Evolutionary conservation across 1,284 basidiomycete species (phyloP).

Genomic region (Peniophora sp.): DNA sequence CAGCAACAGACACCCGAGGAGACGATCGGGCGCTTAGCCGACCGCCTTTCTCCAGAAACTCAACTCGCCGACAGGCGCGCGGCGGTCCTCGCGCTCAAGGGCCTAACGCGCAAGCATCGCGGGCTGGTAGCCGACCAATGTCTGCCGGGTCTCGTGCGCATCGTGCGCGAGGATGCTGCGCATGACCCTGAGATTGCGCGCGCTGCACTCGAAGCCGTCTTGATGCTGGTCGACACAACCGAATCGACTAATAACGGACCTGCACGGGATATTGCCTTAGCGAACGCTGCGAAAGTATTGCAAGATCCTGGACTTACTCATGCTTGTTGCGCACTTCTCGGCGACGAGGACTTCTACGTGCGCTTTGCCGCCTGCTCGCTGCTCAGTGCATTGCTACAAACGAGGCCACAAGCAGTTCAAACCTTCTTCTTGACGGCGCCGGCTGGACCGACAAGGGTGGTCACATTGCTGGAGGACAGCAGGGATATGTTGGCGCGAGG

Average conservation of each 20-base stretch:
- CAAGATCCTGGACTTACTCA: conserved; percentile 68
- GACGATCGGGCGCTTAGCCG: conserved; percentile 82
- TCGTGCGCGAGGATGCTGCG: conserved; percentile 80
- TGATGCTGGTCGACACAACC: conserved; percentile 66
- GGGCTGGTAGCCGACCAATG: conserved; percentile 77
- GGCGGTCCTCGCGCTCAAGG: conserved; percentile 87
- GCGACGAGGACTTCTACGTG: conserved; percentile 74
- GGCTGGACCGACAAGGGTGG: conserved; percentile 64
- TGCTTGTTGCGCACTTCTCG: conserved; percentile 73
- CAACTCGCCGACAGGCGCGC: conserved; percentile 87
- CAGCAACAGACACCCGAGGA: conserved; percentile 77
- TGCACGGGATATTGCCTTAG: conserved; percentile 60
- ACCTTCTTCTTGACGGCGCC: conserved; percentile 82
- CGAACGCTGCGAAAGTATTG: conserved; percentile 67
- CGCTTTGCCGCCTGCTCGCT: conserved; percentile 85
- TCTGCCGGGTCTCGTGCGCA: conserved; percentile 69
- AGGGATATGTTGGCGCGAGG: conserved; percentile 81
- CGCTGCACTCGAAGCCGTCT: conserved; percentile 83
- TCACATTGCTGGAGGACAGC: conserved; percentile 72
- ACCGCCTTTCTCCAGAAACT: conserved; percentile 80
- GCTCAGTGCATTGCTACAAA: conserved; percentile 71
- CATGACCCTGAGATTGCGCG: conserved; percentile 87
- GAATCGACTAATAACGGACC: conserved; percentile 20
- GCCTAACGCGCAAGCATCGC: conserved; percentile 86
- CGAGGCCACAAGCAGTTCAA: conserved; percentile 78